Conservation (phyloP, 257 asterid genomes). For the Craterostigma plantagineum region DNA sequence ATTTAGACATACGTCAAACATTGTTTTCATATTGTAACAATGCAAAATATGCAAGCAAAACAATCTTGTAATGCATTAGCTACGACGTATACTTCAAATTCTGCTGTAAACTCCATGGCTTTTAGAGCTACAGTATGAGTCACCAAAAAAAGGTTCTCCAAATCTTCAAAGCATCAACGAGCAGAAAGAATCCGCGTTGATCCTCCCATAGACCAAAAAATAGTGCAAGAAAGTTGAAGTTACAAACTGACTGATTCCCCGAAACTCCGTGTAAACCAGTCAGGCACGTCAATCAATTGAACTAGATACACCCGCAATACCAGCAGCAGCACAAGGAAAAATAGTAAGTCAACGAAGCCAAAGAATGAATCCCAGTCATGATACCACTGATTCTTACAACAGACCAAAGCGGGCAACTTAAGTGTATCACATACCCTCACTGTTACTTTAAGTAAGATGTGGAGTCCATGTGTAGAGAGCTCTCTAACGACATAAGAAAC, state of each 20-base stretch:
- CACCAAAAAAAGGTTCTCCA: slow-evolving; percentile 23
- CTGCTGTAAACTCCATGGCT: slow-evolving; percentile 25
- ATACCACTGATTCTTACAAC: too few species aligned
- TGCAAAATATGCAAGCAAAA: slow-evolving; percentile 14
- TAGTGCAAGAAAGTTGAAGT: neutral
- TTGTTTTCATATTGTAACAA: slow-evolving; percentile 4
- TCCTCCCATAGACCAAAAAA: neutral
- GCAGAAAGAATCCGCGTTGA: slow-evolving; percentile 9
- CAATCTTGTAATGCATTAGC: slow-evolving; percentile 18
- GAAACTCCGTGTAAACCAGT: neutral
- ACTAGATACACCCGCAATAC: neutral
- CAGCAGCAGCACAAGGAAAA: neutral
- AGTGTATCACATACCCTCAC: too few species aligned
- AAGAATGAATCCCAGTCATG: too few species aligned
- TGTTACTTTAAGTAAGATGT: too few species aligned
- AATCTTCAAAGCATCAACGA: slow-evolving; percentile 21
- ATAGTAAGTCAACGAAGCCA: too few species aligned
- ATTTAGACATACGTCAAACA: neutral
- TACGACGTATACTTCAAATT: slow-evolving; percentile 21
- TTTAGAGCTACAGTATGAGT: slow-evolving; percentile 28
- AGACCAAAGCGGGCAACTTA: too few species aligned
- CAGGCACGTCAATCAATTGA: neutral
- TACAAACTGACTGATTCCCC: slow-evolving; percentile 4
- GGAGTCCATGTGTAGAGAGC: too few species aligned
- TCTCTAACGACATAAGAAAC: too few species aligned